Evolutionary conservation across 2,329 filamentous ascomycete genomes (phyloP), one percentile per base, ranked within the genome.

Genomic region (Fusarium compactum): DNA sequence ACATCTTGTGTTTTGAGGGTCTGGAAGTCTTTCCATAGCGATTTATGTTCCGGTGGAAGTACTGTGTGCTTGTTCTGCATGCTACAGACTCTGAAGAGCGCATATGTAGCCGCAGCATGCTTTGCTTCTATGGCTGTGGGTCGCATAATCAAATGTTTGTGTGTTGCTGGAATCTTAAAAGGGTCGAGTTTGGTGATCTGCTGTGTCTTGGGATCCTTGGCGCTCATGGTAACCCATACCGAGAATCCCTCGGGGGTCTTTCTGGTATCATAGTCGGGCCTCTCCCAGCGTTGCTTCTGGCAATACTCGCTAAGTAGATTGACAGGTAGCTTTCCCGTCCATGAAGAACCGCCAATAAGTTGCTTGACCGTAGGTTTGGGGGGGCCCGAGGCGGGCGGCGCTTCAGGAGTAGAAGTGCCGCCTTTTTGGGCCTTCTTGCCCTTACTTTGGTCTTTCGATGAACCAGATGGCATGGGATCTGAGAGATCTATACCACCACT

Each of bases 51-150:
- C 0, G 96, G 96, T 25, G 96, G 96, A 70, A 99, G 86, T 83
- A 95, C 95, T 84, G 94, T 97, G 78, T 97, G 94, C 75, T 98
- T 89, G 78, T 98, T 98, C 81, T 95, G 94, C 90, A 97, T 97
- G 77, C 92, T 98, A 80, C 93, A 95, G 6, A 98, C 92, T 52
- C 96, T 88, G 78, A 96, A 98, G 11, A 99, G 86, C 5, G 91
- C 92, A 81, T 97, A 98, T 0, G 95, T 93, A 6, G 96, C 96
- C 11, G 95, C 94, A 71, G 97, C 96, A 83, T 99, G 95, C 64
- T 92, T 91, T 22, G 96, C 95, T 83, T 99, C 96, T 12, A 98
- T 86, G 2, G 94, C 90, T 7, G 92, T 96, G 9, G 92, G 87
- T 77, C 93, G 91, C 56, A 87, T 85, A 25, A 93, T 91, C 62